phyloP scores from a whole-genome alignment of 2,329 filamentous ascomycete species.

The Fusarium chuoi region DNA sequence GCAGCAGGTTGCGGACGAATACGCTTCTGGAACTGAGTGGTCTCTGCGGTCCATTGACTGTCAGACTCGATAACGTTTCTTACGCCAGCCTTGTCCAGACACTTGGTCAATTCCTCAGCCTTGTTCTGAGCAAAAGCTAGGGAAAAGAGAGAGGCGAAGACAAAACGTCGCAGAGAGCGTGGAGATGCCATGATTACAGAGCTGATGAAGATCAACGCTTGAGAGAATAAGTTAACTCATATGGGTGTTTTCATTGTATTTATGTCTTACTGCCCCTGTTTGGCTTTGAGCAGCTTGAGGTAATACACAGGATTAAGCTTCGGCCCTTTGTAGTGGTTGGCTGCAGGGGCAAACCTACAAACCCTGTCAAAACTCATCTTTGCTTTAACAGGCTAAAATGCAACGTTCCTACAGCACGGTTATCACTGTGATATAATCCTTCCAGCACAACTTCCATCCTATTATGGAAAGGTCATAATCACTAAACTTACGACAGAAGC shows the following conservation, averaged over 20 bases:
- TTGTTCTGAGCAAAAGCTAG: slow-evolving; percentile 12
- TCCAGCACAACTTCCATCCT: neutral
- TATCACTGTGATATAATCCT: neutral
- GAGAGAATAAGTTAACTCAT: too few species aligned
- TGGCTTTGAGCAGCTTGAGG: neutral
- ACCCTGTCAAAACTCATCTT: neutral
- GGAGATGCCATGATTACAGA: neutral
- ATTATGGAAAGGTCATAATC: neutral
- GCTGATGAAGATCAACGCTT: neutral
- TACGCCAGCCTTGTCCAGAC: slow-evolving; percentile 29
- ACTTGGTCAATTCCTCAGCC: slow-evolving; percentile 16
- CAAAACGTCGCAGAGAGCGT: slow-evolving; percentile 10
- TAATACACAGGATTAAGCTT: neutral
- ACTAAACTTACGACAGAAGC: neutral
- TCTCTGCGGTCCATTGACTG: slow-evolving; percentile 28
- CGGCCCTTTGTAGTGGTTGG: neutral
- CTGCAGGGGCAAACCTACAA: neutral
- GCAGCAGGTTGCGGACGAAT: slow-evolving; percentile 34
- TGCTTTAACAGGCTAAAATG: neutral
- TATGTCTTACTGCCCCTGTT: neutral
- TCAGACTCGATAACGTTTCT: slow-evolving; percentile 35
- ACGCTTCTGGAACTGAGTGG: slow-evolving; percentile 36
- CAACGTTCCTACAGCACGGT: neutral
- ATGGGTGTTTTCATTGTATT: neutral
- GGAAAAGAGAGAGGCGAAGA: slow-evolving; percentile 1